Evolutionary conservation across 2,329 filamentous ascomycete genomes (phyloP).

Genomic region (Ophiocordyceps polyrhachis-furcata): DNA sequence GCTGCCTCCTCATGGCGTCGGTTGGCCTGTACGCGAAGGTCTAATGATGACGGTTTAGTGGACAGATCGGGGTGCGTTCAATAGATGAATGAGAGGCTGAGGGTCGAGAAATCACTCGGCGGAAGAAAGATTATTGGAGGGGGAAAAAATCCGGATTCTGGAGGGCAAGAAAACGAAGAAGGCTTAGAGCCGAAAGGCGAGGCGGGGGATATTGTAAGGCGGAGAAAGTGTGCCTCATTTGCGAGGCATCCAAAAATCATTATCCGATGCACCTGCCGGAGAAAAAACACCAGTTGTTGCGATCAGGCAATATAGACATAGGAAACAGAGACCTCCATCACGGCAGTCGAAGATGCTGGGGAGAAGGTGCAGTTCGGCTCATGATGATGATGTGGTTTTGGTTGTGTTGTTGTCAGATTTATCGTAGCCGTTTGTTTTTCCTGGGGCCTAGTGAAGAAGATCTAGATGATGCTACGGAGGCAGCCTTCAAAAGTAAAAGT

Average conservation of each 20-base stretch:
- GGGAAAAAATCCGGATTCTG: background rate
- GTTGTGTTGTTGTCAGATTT: no score
- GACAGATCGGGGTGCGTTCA: background rate
- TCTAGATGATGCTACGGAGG: no score
- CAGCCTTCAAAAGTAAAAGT: no score
- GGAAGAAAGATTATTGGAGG: background rate
- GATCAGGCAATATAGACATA: no score
- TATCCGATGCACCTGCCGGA: no score
- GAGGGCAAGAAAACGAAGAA: background rate
- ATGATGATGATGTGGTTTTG: no score
- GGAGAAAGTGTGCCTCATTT: background rate
- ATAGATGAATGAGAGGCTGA: background rate
- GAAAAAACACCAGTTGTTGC: no score
- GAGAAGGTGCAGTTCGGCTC: no score
- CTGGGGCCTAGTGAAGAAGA: no score
- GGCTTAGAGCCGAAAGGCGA: background rate
- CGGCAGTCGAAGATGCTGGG: no score
- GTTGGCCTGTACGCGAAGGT: background rate
- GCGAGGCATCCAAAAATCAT: background rate
- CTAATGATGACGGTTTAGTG: background rate
- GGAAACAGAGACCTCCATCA: no score
- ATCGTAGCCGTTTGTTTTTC: no score
- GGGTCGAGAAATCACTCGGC: background rate
- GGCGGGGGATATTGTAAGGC: background rate
- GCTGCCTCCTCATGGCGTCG: background rate